Evolutionary conservation across 345 rosid species (phyloP).

Genomic region (Eucalyptus victrix): DNA sequence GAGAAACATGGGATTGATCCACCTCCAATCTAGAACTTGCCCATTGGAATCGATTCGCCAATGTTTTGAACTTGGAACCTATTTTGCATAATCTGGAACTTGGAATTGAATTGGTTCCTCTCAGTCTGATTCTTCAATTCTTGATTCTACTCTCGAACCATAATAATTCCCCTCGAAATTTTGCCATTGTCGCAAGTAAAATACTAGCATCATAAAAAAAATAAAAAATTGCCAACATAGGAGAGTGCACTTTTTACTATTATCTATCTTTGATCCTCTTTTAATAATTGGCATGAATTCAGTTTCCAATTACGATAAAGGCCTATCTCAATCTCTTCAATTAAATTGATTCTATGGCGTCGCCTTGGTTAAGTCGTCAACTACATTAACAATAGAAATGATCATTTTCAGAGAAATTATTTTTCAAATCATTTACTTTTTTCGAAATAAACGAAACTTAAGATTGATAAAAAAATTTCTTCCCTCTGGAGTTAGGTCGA

Average conservation of each 20-base stretch:
- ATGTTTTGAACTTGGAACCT: background rate
- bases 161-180: rapidly evolving
- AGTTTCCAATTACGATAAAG: background rate
- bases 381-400: background rate
- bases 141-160: background rate
- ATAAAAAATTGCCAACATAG: background rate
- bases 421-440: background rate
- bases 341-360: rapidly evolving
- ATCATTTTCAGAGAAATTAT: rapidly evolving
- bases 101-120: background rate
- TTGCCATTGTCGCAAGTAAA: background rate
- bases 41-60: rapidly evolving
- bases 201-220: rapidly evolving
- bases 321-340: background rate
- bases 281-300: background rate
- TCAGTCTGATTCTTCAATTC: rapidly evolving
- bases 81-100: no score
- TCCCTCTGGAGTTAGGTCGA: background rate
- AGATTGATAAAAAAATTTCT: background rate
- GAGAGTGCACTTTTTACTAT: no score
- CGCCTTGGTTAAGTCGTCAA: rapidly evolving
- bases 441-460: rapidly evolving
- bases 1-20: background rate
- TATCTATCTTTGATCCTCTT: background rate
- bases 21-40: no score